These are phyloP conservation scores for Chaetomium sp. DNA, from an alignment of 2,329 filamentous ascomycete species.

Conservation along the genomic window DNA sequence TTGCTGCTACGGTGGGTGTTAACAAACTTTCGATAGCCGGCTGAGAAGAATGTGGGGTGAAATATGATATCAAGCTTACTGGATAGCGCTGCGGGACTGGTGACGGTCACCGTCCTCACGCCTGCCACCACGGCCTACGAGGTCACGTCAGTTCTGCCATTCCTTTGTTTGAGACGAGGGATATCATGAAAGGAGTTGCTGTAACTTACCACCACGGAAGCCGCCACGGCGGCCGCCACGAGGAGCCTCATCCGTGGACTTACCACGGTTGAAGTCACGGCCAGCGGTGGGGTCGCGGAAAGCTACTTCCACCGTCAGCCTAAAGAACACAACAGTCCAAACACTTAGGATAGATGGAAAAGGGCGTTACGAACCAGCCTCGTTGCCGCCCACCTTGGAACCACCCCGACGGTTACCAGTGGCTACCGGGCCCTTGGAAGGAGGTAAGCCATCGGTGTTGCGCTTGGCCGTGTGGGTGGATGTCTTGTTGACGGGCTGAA, in stretches of 20 bases:
- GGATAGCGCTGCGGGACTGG: slow-evolving; percentile 38
- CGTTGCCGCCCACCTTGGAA: slow-evolving; percentile 61
- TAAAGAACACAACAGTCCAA: background rate
- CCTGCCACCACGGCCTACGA: slow-evolving; percentile 47
- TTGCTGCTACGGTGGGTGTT: slow-evolving; percentile 46
- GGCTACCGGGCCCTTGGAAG: slow-evolving; percentile 33
- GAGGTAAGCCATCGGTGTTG: slow-evolving; percentile 71
- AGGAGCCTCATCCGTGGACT: slow-evolving; percentile 64
- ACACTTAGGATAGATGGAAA: background rate
- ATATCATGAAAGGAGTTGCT: background rate
- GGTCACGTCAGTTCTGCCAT: slow-evolving; percentile 6
- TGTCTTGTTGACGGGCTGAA: slow-evolving; percentile 85
- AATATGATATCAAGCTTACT: slow-evolving; percentile 35
- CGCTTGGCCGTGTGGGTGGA: slow-evolving; percentile 71
- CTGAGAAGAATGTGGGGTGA: background rate
- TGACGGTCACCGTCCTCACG: slow-evolving; percentile 53
- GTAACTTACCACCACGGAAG: slow-evolving; percentile 38
- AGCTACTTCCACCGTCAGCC: slow-evolving; percentile 44
- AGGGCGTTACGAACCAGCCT: slow-evolving; percentile 65
- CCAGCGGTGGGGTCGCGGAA: slow-evolving; percentile 86
- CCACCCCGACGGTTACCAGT: slow-evolving; percentile 46
- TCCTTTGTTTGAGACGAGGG: background rate
- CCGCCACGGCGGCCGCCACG: slow-evolving; percentile 53
- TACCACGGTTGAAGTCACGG: slow-evolving; percentile 72
- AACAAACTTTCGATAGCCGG: slow-evolving; percentile 1